Conservation (phyloP, 2,329 filamentous ascomycete species). For the Pestalotiopsis sp. region DNA sequence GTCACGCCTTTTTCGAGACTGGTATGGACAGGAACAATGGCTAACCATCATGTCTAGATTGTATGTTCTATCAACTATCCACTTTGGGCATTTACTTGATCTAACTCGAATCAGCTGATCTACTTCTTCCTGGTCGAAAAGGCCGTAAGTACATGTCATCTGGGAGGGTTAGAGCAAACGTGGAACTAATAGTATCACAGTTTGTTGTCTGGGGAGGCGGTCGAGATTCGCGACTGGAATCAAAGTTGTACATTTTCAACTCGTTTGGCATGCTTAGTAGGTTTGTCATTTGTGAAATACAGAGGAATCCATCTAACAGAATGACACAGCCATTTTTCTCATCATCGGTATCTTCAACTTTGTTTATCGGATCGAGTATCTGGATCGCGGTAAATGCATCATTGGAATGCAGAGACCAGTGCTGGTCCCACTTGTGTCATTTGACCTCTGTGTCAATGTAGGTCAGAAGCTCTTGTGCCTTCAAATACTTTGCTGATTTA, state of each 20-base stretch:
- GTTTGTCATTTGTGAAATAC: slow-evolving; percentile 3
- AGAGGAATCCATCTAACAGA: too few species aligned
- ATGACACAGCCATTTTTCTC: slow-evolving; percentile 38
- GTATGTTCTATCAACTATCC: slow-evolving; percentile 31
- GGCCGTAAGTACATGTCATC: slow-evolving; percentile 45
- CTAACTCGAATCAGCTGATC: slow-evolving; percentile 44
- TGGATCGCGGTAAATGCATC: slow-evolving; percentile 58
- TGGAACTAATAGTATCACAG: slow-evolving; percentile 31
- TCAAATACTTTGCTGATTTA: slow-evolving; percentile 17
- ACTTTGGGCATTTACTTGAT: not conserved
- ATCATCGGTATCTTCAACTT: slow-evolving; percentile 61
- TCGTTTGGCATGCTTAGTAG: slow-evolving; percentile 57
- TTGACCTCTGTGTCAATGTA: slow-evolving; percentile 63
- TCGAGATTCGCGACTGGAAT: slow-evolving; percentile 50
- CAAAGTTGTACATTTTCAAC: slow-evolving; percentile 65
- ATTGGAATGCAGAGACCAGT: slow-evolving; percentile 64
- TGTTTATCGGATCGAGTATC: slow-evolving; percentile 59
- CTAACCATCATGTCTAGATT: not conserved
- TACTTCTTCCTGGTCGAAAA: slow-evolving; percentile 69
- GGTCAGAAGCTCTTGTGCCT: slow-evolving; percentile 7
- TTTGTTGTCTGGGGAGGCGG: slow-evolving; percentile 58
- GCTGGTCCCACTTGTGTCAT: slow-evolving; percentile 63
- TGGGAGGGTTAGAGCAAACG: not conserved
- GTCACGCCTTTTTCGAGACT: slow-evolving; percentile 9
- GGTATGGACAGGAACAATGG: not conserved